These are phyloP conservation scores for Solanum hybrid DNA, from an alignment of 305 asterid species.

Conservation along the genomic window DNA sequence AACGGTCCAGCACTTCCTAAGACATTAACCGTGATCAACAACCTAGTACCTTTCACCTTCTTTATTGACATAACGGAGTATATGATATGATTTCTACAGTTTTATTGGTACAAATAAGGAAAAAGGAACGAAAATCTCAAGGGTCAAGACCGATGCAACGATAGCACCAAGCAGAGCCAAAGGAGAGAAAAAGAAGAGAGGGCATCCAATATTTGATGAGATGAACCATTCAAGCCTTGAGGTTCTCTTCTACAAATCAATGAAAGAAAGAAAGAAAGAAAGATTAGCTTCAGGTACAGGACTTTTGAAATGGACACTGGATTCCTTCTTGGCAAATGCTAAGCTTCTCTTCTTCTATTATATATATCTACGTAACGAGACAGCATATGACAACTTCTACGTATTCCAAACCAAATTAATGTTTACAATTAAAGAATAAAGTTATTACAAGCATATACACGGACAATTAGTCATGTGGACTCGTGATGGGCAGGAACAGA, in stretches of 20 bases:
- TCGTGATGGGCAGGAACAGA: neutral
- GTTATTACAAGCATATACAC: neutral
- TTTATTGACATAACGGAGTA: neutral
- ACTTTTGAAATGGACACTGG: neutral
- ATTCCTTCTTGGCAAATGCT: neutral
- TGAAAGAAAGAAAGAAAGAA: neutral
- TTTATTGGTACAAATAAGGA: neutral
- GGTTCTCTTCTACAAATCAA: neutral
- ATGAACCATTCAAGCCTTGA: slow-evolving; percentile 10
- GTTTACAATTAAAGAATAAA: neutral
- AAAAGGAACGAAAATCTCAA: neutral
- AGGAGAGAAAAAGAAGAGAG: neutral
- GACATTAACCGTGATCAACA: slow-evolving; percentile 28
- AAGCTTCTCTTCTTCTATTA: neutral
- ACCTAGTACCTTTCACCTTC: slow-evolving; percentile 10
- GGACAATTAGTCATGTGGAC: neutral
- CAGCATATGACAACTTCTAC: neutral
- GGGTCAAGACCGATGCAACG: slow-evolving; percentile 22
- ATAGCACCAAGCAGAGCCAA: slow-evolving; percentile 15
- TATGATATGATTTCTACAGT: neutral
- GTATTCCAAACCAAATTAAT: neutral
- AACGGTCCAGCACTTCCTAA: slow-evolving; percentile 44
- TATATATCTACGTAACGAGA: neutral
- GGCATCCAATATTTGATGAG: slow-evolving; percentile 1
- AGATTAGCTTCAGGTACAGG: neutral